Evolutionary conservation across 768 basidiomycete genomes (phyloP).

Genomic region (Suillus paluster): DNA sequence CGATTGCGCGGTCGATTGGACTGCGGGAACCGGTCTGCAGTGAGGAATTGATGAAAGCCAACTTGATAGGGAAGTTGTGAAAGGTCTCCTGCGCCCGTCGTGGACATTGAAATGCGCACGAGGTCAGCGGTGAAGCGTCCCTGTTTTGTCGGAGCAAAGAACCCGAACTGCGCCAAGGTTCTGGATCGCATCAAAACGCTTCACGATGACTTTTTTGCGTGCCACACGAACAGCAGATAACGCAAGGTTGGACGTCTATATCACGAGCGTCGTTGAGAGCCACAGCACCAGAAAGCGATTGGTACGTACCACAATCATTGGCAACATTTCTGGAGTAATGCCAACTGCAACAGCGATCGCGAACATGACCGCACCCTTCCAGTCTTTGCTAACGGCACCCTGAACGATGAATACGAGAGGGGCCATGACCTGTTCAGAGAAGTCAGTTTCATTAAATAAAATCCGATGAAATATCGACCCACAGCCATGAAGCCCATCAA

Average conservation of each 20-base stretch:
- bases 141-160: slow-evolving; percentile 69
- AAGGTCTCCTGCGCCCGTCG: slow-evolving; percentile 23
- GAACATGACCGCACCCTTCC: slow-evolving; percentile 36
- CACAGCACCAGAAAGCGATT: neutral
- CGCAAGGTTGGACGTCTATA: slow-evolving; percentile 62
- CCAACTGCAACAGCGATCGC: slow-evolving; percentile 35
- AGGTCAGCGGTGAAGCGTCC: slow-evolving; percentile 53
- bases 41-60: slow-evolving; percentile 37
- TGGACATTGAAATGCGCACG: slow-evolving; percentile 41
- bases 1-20: slow-evolving; percentile 38
- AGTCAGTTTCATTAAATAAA: neutral
- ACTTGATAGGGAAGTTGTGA: slow-evolving; percentile 28
- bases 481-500: slow-evolving; percentile 36
- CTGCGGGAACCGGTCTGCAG: slow-evolving; percentile 41
- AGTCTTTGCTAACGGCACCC: slow-evolving; percentile 36
- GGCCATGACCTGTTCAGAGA: slow-evolving; percentile 30
- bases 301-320: slow-evolving; percentile 35
- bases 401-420: slow-evolving; percentile 34
- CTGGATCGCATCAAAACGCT: slow-evolving; percentile 66
- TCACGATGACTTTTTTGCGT: slow-evolving; percentile 61
- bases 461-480: slow-evolving; percentile 7
- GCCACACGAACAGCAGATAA: slow-evolving; percentile 61
- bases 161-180: slow-evolving; percentile 58
- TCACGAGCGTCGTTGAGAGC: slow-evolving; percentile 34
- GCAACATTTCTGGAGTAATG: slow-evolving; percentile 38